Evolutionary conservation across 202 grass and related monocot species (phyloP).

Genomic region (Hordeum pubiflorum): DNA sequence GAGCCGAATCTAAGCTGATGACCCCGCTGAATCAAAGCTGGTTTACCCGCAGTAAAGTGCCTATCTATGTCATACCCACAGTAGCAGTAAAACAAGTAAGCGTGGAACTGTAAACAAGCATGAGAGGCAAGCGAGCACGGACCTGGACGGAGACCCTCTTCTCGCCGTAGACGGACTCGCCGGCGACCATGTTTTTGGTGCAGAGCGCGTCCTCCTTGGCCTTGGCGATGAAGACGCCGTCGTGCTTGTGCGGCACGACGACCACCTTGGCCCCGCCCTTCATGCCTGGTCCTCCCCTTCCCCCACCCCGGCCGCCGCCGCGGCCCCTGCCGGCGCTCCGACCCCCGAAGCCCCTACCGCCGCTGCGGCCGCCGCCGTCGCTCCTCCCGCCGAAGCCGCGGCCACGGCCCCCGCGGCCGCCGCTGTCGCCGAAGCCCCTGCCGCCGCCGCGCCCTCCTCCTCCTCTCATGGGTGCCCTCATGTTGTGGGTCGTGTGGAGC

Average conservation of each 20-base stretch:
- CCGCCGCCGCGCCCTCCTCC: conserved; percentile 36
- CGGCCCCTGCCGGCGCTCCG: conserved; percentile 22
- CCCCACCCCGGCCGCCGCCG: conserved; percentile 25
- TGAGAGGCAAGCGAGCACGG: background rate
- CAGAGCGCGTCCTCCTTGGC: conserved; percentile 91
- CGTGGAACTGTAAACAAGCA: background rate
- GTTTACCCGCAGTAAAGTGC: no score
- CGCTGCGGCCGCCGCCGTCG: conserved; percentile 25
- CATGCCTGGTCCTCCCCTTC: conserved; percentile 38
- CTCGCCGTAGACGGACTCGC: conserved; percentile 84
- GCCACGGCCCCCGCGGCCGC: background rate
- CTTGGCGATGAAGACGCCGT: conserved; percentile 73
- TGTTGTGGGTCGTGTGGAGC: background rate
- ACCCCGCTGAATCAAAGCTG: background rate
- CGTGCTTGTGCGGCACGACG: conserved; percentile 66
- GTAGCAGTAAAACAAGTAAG: background rate
- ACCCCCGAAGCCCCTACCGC: conserved; percentile 34
- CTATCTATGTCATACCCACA: no score
- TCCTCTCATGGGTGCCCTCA: conserved; percentile 51
- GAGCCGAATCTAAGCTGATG: background rate
- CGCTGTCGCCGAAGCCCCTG: conserved; percentile 10
- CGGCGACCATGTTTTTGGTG: conserved; percentile 76
- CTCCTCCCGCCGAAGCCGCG: conserved; percentile 39
- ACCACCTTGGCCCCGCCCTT: conserved; percentile 75
- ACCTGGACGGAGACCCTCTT: conserved; percentile 88